Evolutionary conservation across 2,329 filamentous ascomycete genomes (phyloP).

Genomic region (Neodidymelliopsis sp.): DNA sequence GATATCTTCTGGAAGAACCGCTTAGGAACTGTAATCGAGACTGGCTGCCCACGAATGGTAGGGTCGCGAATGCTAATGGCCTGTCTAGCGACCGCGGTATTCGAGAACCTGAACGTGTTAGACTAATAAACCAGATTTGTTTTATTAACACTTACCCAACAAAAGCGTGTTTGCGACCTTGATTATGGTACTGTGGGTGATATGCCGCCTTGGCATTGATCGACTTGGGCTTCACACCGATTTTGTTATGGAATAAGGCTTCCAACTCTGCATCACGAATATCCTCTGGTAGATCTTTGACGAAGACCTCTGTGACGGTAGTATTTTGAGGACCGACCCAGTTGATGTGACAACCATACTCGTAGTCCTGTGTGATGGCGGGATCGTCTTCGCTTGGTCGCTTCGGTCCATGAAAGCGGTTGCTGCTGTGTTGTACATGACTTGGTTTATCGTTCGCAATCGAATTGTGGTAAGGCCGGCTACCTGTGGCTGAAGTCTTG

Average conservation of each 20-base stretch:
- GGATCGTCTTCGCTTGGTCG: constrained; percentile 22
- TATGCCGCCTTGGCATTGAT: neutral
- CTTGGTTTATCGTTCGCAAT: constrained; percentile 18
- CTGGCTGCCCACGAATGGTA: constrained; percentile 16
- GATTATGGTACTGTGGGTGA: constrained; percentile 1
- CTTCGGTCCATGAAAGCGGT: constrained; percentile 16
- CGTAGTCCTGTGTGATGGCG: constrained; percentile 26
- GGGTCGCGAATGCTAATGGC: constrained; percentile 22
- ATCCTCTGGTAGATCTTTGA: constrained; percentile 33
- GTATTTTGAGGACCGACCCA: constrained; percentile 44
- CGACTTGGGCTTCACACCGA: constrained; percentile 17
- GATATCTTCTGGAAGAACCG: constrained; percentile 27
- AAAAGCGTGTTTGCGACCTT: constrained; percentile 24
- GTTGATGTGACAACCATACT: constrained; percentile 32
- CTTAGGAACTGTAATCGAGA: constrained; percentile 30
- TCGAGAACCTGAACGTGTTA: constrained; percentile 27
- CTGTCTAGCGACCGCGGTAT: constrained; percentile 20
- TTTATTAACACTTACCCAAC: constrained; percentile 32
- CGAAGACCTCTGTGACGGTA: constrained; percentile 36
- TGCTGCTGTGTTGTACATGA: neutral
- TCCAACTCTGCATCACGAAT: constrained; percentile 22
- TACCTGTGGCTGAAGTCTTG: constrained; percentile 28
- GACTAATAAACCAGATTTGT: constrained; percentile 4
- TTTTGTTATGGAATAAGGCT: constrained; percentile 25
- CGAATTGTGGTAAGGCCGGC: constrained; percentile 20